A percentile compares a stretch with the other conserved stretches of the same genome.
Evolutionary conservation across 148 eudicot species (phyloP).

Genomic region (Drosera capensis): DNA sequence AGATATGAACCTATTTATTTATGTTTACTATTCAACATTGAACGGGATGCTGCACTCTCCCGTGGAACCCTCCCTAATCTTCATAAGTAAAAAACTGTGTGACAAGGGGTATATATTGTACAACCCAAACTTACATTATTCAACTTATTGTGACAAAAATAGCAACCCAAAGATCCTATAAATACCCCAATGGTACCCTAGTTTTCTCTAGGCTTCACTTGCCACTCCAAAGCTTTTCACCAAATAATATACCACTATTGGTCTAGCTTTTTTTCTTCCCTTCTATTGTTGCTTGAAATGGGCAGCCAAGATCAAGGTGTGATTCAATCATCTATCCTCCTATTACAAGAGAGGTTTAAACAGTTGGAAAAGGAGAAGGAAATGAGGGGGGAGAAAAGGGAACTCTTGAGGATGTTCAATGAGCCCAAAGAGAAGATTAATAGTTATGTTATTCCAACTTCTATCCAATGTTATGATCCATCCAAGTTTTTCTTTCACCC

Average conservation of each 20-base stretch:
- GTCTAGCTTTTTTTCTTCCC: background rate
- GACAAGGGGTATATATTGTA: too few relatives aligned
- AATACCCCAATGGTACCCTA: background rate
- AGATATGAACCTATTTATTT: too few relatives aligned
- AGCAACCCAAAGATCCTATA: background rate
- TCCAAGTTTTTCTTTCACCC: constrained; percentile 12
- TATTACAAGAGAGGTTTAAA: constrained; percentile 69
- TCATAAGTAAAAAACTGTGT: background rate
- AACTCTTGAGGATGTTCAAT: constrained; percentile 26
- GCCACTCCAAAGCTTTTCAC: background rate
- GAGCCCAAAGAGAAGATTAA: constrained; percentile 4
- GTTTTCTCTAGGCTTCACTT: background rate
- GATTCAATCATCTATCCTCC: constrained; percentile 43
- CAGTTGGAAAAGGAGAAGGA: constrained; percentile 55
- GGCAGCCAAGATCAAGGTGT: constrained; percentile 12
- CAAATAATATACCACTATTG: background rate
- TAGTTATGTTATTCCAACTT: background rate
- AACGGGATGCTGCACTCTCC: too few relatives aligned
- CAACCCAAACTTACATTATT: too few relatives aligned
- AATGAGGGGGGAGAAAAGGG: constrained; percentile 54
- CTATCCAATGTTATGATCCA: constrained; percentile 2
- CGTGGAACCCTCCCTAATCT: too few relatives aligned
- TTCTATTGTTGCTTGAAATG: background rate
- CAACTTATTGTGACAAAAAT: background rate
- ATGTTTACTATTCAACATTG: too few relatives aligned